phyloP scores from a whole-genome alignment of 345 rosid genomes.

The Microcos paniculata region DNA sequence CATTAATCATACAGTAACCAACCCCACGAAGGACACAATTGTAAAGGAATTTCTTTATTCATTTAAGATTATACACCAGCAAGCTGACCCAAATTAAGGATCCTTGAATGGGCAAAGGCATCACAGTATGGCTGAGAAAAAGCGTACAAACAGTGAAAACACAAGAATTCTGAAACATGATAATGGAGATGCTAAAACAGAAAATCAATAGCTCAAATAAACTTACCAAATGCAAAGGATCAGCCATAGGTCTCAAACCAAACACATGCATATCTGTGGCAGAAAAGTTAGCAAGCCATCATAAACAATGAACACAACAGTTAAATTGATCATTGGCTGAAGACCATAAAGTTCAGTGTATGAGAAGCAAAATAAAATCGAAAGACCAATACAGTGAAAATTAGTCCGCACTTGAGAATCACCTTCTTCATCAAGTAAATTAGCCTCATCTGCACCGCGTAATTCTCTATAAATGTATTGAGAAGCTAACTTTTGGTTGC shows the following conservation, averaged over 20 bases:
- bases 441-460: slow-evolving; percentile 54
- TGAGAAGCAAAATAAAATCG: slow-evolving; percentile 9
- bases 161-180: neutral
- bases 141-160: neutral
- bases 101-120: neutral
- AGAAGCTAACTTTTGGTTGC: slow-evolving; percentile 35
- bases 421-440: slow-evolving; percentile 73
- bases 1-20: neutral
- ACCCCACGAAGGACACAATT: neutral
- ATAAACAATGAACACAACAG: slow-evolving; percentile 10
- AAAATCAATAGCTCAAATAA: neutral
- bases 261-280: slow-evolving; percentile 62
- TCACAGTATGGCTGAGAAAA: neutral
- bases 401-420: slow-evolving; percentile 7
- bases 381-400: slow-evolving; percentile 9
- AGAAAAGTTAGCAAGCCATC: slow-evolving; percentile 16
- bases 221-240: slow-evolving; percentile 61
- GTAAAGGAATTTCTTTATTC: neutral
- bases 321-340: neutral
- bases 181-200: neutral
- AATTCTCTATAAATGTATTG: slow-evolving; percentile 45
- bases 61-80: neutral
- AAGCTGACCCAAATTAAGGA: neutral
- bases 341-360: neutral
- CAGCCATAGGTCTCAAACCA: slow-evolving; percentile 64